Evolutionary conservation across 352 stramenopile species (phyloP), one percentile per base, ranked within the genome.

Genomic region (Pythium pyrilobum): DNA sequence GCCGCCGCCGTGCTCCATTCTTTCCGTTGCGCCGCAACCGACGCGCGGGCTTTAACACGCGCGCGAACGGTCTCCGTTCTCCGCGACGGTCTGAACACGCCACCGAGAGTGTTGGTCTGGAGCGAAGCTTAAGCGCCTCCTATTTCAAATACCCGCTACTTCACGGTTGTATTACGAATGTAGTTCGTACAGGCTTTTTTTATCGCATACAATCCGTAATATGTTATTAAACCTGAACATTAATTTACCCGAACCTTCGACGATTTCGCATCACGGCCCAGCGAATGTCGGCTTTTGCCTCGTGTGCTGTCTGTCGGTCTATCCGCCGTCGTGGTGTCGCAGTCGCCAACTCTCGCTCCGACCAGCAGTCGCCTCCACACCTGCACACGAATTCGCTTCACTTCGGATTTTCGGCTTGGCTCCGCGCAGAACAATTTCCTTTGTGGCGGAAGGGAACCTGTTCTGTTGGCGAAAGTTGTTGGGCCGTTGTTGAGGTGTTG

Each of bases 271-370:
- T 56, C 31, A 56, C 8, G 6, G 16, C 13, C 32, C 18, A 4
- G 8, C 24, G 0, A 5, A 2, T 15, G 25, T 53, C 47, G 21
- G n/a, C 25, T 52, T 63, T 57, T 57, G 56, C 56, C 46, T 62
- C 28, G 54, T 62, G 54, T 62, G 54, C 27, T 28, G 4, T 4
- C 31, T 23, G 51, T 51, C 24, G 50, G 38, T 16, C 13, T 12
- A 24, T 52, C 21, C 33, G 23, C 21, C 21, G 16, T n/a, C 32
- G 10, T 38, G 4, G 11, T 42, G 45, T 33, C 28, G 28, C 45
- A n/a, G n/a, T n/a, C n/a, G n/a, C n/a, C n/a, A n/a, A n/a, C n/a
- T n/a, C n/a, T n/a, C 23, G 37, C 21, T 41, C 53, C 42, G 53
- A 33, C 56, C 47, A 63, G 41, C 47, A 53, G 56, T 52, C 40